Base-by-base conservation (phyloP, 2,329 filamentous ascomycete genomes). In the Microsporum ferrugineum region DNA sequence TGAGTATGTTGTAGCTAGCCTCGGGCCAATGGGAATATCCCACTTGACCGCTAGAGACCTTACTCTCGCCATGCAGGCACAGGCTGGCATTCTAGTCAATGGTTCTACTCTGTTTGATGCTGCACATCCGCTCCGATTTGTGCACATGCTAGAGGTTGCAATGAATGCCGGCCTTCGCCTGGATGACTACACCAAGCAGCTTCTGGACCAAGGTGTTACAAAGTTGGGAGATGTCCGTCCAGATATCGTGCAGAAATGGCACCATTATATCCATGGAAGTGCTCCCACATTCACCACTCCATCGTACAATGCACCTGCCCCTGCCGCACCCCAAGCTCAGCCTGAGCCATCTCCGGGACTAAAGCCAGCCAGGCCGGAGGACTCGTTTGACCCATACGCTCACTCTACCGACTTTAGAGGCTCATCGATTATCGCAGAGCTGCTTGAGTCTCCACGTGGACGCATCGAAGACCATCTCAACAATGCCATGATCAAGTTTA, bases 371-470 rank as follows among this genome's bases (percentile, higher is more conserved):
- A 82, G 82, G 60, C 86, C 84, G 62, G 88, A 95, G 68, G 92
- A 96, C 66, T 86, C 85, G 5, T 95, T 88, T 69, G 94, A 99
- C 70, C 94, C 94, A 1, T 95, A 97, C 71, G 89, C 88, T 12
- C 85, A 88, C 69, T 91, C 84, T 66, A 96, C 90, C 38, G 94
- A 99, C 73, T 92, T 94, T 79, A 92, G 92, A 75, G 91, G 90
- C 45, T 97, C 94, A 10, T 87, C 91, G 14, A 80, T 90, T 62
- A 96, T 97, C 69, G 89, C 90, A 0, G 91, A 96, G 65, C 84
- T 94, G 66, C 82, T 97, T 27, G 92, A 97, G 77, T 89, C 87
- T 68, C 82, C 84, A 43, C 85, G 86, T 68, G 88, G 87, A 57
- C 85, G 88, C 62, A 84, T 86, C 66, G 86, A 85, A 27, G 82